Evolutionary conservation across 2,329 filamentous ascomycete species (phyloP).

Genomic region (Blastomyces emzantsi): DNA sequence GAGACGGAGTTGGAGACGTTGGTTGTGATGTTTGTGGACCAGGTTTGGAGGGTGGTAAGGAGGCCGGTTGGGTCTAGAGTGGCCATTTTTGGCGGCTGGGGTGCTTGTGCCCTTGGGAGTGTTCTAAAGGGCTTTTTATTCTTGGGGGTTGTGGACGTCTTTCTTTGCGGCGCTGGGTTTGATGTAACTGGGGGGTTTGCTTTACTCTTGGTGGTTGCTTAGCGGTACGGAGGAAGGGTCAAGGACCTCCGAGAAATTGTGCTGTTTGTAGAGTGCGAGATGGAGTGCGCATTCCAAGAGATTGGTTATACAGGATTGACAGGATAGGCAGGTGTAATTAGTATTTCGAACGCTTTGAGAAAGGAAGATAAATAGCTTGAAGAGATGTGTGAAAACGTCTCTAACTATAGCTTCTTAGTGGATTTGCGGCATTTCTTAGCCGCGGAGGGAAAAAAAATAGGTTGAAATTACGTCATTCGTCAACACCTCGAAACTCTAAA

Average conservation of each 20-base stretch:
- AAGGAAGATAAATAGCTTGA: background rate
- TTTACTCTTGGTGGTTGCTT: background rate
- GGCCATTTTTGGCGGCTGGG: constrained; percentile 23
- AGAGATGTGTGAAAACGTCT: background rate
- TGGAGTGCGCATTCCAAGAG: background rate
- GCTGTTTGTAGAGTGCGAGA: background rate
- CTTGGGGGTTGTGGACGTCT: background rate
- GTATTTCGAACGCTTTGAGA: background rate
- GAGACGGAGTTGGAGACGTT: constrained; percentile 39
- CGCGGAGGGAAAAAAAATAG: background rate
- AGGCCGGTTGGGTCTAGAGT: constrained; percentile 19
- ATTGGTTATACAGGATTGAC: background rate
- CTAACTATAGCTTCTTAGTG: background rate
- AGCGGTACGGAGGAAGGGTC: background rate
- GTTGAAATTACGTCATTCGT: background rate
- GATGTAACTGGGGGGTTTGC: background rate
- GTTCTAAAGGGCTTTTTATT: background rate
- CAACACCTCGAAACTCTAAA: constrained; percentile 17
- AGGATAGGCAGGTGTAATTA: background rate
- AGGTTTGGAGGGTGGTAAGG: constrained; percentile 21
- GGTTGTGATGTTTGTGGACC: constrained; percentile 25
- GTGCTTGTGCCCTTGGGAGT: background rate
- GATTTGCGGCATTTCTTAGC: background rate
- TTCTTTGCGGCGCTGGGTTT: background rate
- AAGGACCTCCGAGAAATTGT: background rate